Percentiles rank a stretch among this genome's conserved stretches.
These are phyloP conservation scores for Staphylotrichum longicolle DNA, from an alignment of 495 filamentous ascomycete genomes.

Conservation along the genomic window DNA sequence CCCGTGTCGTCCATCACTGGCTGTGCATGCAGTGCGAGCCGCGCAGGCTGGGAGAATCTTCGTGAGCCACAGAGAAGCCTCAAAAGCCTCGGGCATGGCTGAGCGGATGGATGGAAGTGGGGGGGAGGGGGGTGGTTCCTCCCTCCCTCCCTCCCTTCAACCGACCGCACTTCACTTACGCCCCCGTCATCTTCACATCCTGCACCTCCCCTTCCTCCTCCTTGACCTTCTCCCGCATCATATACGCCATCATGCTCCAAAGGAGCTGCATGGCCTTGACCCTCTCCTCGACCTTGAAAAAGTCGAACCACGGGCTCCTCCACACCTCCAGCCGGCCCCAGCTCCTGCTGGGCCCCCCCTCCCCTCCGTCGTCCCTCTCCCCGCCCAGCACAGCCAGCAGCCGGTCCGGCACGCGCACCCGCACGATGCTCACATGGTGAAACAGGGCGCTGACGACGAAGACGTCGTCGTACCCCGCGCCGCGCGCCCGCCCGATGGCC, in stretches of 20 bases:
- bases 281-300: conserved; percentile 66
- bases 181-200: conserved; percentile 40
- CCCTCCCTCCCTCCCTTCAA: neutral
- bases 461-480: conserved; percentile 57
- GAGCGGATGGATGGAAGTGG: too few relatives aligned
- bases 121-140: neutral
- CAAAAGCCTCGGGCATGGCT: too few relatives aligned
- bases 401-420: conserved; percentile 65
- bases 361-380: conserved; percentile 24
- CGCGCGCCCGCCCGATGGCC: conserved; percentile 62
- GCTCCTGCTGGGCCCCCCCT: conserved; percentile 22
- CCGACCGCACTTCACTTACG: conserved; percentile 16
- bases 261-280: conserved; percentile 67
- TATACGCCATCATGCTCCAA: conserved; percentile 72
- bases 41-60: neutral
- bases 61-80: too few relatives aligned
- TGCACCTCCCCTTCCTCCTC: conserved; percentile 14
- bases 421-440: conserved; percentile 75
- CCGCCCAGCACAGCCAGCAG: conserved; percentile 58
- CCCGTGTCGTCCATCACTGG: neutral
- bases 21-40: neutral
- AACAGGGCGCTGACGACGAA: conserved; percentile 80
- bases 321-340: conserved; percentile 61
- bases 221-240: conserved; percentile 54
- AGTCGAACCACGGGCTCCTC: conserved; percentile 75